Conservation (phyloP, 495 filamentous ascomycete species). For the Annulohypoxylon stygium region DNA sequence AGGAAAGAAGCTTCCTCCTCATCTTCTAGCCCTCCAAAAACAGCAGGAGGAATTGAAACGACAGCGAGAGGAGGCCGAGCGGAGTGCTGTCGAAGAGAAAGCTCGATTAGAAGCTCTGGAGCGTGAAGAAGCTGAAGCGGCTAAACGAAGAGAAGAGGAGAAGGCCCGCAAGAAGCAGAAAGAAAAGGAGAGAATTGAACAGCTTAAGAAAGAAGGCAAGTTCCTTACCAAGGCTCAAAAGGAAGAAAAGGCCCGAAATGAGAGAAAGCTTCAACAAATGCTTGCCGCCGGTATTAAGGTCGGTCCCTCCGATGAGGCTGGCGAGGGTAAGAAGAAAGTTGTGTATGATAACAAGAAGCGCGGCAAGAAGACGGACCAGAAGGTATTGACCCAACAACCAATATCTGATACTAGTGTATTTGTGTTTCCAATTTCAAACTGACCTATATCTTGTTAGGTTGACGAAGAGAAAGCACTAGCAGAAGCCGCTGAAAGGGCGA, state of each 20-base stretch:
- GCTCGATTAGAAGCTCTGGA: conserved; percentile 78
- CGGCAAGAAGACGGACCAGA: conserved; percentile 74
- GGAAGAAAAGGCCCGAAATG: conserved; percentile 84
- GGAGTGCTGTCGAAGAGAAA: conserved; percentile 77
- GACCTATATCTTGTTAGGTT: conserved; percentile 52
- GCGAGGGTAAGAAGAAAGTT: conserved; percentile 80
- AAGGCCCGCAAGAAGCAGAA: conserved; percentile 89
- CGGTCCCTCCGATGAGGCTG: conserved; percentile 73
- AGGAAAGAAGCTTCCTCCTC: conserved; percentile 91
- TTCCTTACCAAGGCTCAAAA: conserved; percentile 94
- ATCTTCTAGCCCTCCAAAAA: conserved; percentile 85
- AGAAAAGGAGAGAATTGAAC: conserved; percentile 95
- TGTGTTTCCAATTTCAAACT: background rate
- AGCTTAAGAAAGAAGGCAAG: conserved; percentile 95
- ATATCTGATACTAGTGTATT: background rate
- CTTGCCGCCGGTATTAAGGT: conserved; percentile 87
- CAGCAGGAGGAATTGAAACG: conserved; percentile 87
- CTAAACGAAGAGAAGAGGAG: conserved; percentile 70
- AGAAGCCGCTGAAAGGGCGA: conserved; percentile 77
- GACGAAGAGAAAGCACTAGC: conserved; percentile 79
- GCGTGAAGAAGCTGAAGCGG: conserved; percentile 69
- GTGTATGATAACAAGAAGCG: conserved; percentile 83
- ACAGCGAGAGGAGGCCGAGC: conserved; percentile 81
- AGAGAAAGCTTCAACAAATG: conserved; percentile 94
- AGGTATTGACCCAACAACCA: conserved; percentile 62